These are phyloP conservation scores for Flaveria robusta DNA, from an alignment of 129 eudicot species.

Conservation along the genomic window DNA sequence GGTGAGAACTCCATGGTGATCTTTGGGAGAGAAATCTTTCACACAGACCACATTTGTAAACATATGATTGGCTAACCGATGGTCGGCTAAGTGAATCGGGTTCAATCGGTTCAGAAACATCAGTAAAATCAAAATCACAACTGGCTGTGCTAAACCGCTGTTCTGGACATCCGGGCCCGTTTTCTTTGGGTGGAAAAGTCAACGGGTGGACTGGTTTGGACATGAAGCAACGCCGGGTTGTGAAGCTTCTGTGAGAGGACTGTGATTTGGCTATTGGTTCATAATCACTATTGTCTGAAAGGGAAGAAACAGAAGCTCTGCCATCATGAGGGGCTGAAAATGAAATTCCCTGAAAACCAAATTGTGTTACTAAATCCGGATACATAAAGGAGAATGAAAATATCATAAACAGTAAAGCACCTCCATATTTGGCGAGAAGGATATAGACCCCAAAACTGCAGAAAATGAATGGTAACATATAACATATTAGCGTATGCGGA, in stretches of 20 bases:
- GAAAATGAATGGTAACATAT: slow-evolving; percentile 8
- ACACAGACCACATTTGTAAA: slow-evolving; percentile 66
- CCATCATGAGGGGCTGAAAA: slow-evolving; percentile 59
- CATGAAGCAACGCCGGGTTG: slow-evolving; percentile 76
- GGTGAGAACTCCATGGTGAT: slow-evolving; percentile 87
- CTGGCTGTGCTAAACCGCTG: slow-evolving; percentile 59
- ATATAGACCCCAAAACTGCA: slow-evolving; percentile 59
- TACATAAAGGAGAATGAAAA: neutral
- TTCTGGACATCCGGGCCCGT: slow-evolving; percentile 38
- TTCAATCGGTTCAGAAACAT: slow-evolving; percentile 56
- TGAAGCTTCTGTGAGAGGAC: slow-evolving; percentile 59
- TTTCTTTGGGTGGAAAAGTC: slow-evolving; percentile 55
- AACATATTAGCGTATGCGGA: slow-evolving; percentile 29
- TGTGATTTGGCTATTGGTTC: slow-evolving; percentile 62
- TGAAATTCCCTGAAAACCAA: slow-evolving; percentile 52
- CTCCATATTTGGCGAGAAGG: slow-evolving; percentile 74
- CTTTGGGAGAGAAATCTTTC: slow-evolving; percentile 83
- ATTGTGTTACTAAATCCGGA: neutral
- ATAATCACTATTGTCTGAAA: slow-evolving; percentile 82
- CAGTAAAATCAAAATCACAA: slow-evolving; percentile 58
- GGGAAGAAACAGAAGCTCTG: slow-evolving; percentile 73
- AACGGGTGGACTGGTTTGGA: slow-evolving; percentile 90
- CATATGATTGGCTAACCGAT: slow-evolving; percentile 41
- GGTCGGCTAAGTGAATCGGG: slow-evolving; percentile 38
- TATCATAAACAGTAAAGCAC: slow-evolving; percentile 37